These are phyloP conservation scores for Achlya hypogyna DNA, from an alignment of 352 stramenopile genomes.

Conservation along the genomic window DNA sequence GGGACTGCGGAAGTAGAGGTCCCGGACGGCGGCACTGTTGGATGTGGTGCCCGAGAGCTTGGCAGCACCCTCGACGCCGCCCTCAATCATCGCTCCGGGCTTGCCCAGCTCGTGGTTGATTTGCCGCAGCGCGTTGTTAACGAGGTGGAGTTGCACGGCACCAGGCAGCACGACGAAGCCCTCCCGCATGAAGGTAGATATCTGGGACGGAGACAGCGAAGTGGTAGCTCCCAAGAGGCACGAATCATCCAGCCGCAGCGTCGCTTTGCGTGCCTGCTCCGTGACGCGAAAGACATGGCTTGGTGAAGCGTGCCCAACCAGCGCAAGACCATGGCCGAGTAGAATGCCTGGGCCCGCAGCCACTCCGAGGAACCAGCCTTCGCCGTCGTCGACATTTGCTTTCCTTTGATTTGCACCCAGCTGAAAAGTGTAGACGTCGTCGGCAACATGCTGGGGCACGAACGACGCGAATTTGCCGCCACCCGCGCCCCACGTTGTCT, in stretches of 20 bases:
- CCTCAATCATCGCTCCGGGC: conserved; percentile 56
- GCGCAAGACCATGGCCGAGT: conserved; percentile 16
- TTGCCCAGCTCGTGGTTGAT: conserved; percentile 75
- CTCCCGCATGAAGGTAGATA: conserved; percentile 54
- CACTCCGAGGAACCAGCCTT: conserved; percentile 54
- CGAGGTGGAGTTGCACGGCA: conserved; percentile 42
- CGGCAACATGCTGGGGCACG: conserved; percentile 13
- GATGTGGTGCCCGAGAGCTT: conserved; percentile 66
- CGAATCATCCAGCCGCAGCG: background rate
- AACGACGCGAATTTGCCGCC: conserved; percentile 64
- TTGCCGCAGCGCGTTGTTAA: conserved; percentile 42
- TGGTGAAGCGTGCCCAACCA: conserved; percentile 44
- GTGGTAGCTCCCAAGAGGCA: conserved; percentile 17
- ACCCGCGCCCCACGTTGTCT: conserved; percentile 47
- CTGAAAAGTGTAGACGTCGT: conserved; percentile 27
- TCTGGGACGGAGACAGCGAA: conserved; percentile 51
- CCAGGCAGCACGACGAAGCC: conserved; percentile 61
- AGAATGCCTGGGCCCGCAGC: background rate
- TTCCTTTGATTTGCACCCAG: conserved; percentile 64
- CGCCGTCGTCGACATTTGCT: conserved; percentile 28
- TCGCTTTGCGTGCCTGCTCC: background rate
- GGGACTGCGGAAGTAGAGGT: conserved; percentile 46
- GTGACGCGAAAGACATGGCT: conserved; percentile 40
- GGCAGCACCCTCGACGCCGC: conserved; percentile 55
- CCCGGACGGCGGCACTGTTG: conserved; percentile 49